Percentiles rank a stretch among this genome's conserved stretches.
Conservation (phyloP, 2,329 filamentous ascomycete species). For the Fusarium goolgardi region DNA sequence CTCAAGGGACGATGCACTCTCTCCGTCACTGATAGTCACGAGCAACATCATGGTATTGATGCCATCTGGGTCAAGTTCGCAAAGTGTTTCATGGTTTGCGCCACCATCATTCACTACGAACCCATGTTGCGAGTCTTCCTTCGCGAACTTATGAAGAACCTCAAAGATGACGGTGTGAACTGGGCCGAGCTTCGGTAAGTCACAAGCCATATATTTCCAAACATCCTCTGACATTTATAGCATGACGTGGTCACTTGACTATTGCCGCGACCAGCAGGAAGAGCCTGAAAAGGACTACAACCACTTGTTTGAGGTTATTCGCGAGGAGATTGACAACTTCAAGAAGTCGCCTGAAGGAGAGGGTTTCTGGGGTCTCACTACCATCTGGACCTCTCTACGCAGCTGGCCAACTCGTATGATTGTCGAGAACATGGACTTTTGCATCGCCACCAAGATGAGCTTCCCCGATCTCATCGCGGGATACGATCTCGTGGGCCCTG, state of each 20-base stretch:
- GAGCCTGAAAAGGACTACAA: conserved; percentile 74
- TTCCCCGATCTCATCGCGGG: conserved; percentile 85
- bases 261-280: conserved; percentile 73
- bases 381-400: conserved; percentile 86
- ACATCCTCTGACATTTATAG: conserved; percentile 51
- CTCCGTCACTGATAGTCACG: conserved; percentile 75
- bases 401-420: conserved; percentile 72
- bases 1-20: conserved; percentile 79
- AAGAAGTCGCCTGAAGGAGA: conserved; percentile 76
- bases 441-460: conserved; percentile 81
- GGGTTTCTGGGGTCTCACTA: conserved; percentile 83
- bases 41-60: conserved; percentile 85
- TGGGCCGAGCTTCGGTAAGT: conserved; percentile 80
- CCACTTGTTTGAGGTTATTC: conserved; percentile 77
- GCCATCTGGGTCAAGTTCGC: conserved; percentile 87
- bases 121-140: conserved; percentile 86
- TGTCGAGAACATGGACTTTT: conserved; percentile 85
- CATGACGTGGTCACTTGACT: conserved; percentile 78
- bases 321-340: conserved; percentile 83
- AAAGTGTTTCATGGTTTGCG: conserved; percentile 78
- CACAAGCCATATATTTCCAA: not conserved
- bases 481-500: conserved; percentile 90
- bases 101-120: conserved; percentile 86
- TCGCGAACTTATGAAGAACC: conserved; percentile 73
- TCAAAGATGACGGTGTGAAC: conserved; percentile 83